Evolutionary conservation across 495 filamentous ascomycete genomes (phyloP).

Genomic region (Aspergillus wentii): DNA sequence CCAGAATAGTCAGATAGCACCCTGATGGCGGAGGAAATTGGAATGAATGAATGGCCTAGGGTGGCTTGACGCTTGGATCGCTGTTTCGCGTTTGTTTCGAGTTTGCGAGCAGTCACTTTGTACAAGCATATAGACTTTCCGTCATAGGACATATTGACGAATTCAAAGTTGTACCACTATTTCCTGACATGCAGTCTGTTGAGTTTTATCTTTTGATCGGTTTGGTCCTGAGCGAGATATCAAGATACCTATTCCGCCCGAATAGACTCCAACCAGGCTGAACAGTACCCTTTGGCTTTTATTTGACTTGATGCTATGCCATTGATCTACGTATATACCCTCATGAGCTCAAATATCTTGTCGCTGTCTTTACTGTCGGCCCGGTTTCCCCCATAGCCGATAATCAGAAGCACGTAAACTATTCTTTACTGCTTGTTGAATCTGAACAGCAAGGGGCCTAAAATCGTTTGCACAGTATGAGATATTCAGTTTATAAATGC

Average conservation of each 20-base stretch:
- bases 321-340: too few species aligned
- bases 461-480: too few species aligned
- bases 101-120: constrained; percentile 33
- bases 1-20: constrained; percentile 1
- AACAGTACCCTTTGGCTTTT: too few species aligned
- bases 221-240: neutral
- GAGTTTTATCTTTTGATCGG: neutral
- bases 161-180: constrained; percentile 43
- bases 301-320: too few species aligned
- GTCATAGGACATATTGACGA: constrained; percentile 35
- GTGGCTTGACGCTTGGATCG: constrained; percentile 16
- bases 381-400: too few species aligned
- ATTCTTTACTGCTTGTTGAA: neutral
- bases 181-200: neutral
- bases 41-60: constrained; percentile 5
- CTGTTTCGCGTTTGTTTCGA: constrained; percentile 21
- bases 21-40: constrained; percentile 8
- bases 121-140: constrained; percentile 43
- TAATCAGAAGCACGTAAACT: too few species aligned
- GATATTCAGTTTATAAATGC: too few species aligned
- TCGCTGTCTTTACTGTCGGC: too few species aligned
- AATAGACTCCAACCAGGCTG: too few species aligned
- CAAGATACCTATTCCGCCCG: too few species aligned
- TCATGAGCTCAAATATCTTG: too few species aligned
- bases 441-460: too few species aligned